Evolutionary conservation across 306 rosid genomes (phyloP), one percentile per base, ranked within the genome.

Genomic region (Cucumis hystrix): DNA sequence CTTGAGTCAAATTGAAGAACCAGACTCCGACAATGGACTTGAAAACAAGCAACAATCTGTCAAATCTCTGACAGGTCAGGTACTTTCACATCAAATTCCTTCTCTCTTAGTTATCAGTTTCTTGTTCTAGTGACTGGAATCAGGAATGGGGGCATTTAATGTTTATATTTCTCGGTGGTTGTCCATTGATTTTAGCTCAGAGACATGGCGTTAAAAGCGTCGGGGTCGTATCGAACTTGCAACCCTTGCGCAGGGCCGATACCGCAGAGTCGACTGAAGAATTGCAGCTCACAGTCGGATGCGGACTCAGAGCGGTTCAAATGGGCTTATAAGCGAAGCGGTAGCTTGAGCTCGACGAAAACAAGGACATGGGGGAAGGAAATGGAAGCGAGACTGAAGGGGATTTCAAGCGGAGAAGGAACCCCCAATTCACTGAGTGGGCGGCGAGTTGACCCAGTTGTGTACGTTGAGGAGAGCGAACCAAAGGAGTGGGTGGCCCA

Each of bases 171-270:
- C 17, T 6, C 13, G 43, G 20, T 23, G 17, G 56, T 40, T 56
- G 28, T 13, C 3, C 28, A 16, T 76, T 33, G 28, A 8, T 80
- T 82, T 43, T 74, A 93, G 98, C 84, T 93, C 37, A 91, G 86
- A 87, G 96, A 93, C 79, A 93, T 93, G 96, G 98, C 98, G 78
- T 80, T 93, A 86, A 93, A 93, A 85, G 98, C 96, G 8, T 91
- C 98, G 17, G 98, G 98, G 11, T 91, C 91, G 43, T 93, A 93
- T 84, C 81, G 89, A 87, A 89, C 88, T 73, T 93, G 96, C 86
- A 88, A 82, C 21, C 89, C 96, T 0, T 93, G 98, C 87, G 86
- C 92, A 20, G 96, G 90, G 30, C 91, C 80, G 60, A 17, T 75
- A 39, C 14, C 64, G 55, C 92, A 83, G 86, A 78, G 83, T 15